Base-by-base conservation (phyloP, 2,329 filamentous ascomycete genomes). In the Ophiocordyceps robertsii region DNA sequence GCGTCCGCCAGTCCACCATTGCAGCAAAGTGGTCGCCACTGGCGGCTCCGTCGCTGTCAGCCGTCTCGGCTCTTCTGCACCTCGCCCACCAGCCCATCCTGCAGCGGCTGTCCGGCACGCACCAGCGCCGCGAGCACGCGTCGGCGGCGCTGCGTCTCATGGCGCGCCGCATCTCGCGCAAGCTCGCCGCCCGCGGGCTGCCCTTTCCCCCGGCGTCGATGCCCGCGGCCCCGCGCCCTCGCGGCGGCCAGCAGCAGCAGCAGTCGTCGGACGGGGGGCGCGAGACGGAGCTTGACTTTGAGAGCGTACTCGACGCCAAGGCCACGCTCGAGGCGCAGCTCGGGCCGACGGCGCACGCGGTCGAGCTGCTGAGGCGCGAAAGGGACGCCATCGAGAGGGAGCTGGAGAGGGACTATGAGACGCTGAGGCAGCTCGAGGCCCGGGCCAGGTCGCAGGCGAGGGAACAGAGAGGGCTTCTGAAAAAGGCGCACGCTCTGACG, bases 21-120 rank as follows among this genome's bases (percentile, higher is more conserved):
- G 71, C 82, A 36, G 63, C 79, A 36, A 84, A 82, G 55, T 87
- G 82, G 82, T 64, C 67, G 3, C 66, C 73, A 6, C 66, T 84
- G 6, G 67, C 74, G 5, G 56, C 63, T 7, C 59, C 67, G 21
- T 74, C 79, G 36, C 60, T 82, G 43, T 62, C 70, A 8, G 70
- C 70, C 41, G 67, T 81, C n/a, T 63, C 67, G 16, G 57, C 64
- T 14, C 66, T 84, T 27, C 62, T 86, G 29, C 61, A 67, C 19
- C 69, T 77, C 48, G 70, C 76, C 40, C 74, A 79, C 49, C 72
- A 72, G 14, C 75, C 80, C 13, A 73, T 84, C 37, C 67, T 83
- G 12, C 68, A 73, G 40, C 73, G 71, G 36, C 65, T 80, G 13
- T 64, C 70, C 16, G 59, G 62, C 45, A 63, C 69, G 47, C 60